Conservation (phyloP, 345 rosid genomes). For the Dovyalis caffra region DNA sequence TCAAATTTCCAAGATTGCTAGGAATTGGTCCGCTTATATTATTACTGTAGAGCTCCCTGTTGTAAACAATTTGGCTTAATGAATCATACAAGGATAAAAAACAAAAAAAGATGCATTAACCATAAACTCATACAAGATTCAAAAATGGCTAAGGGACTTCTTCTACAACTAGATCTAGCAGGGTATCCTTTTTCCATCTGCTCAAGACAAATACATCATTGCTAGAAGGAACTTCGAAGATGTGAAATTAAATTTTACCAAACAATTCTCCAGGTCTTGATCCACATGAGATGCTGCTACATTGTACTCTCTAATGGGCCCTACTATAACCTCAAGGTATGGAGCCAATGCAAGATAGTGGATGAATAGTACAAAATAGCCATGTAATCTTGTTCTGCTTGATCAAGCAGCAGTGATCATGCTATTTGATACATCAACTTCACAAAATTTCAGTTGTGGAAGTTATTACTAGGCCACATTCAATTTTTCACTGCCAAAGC, state of each 20-base stretch:
- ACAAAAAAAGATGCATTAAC: not conserved
- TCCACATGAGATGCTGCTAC: not conserved
- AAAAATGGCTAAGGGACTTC: not conserved
- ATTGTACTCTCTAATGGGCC: not conserved
- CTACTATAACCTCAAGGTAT: not conserved
- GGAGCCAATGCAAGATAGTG: not conserved
- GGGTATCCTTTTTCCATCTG: not conserved
- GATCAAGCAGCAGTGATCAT: not conserved
- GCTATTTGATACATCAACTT: not conserved
- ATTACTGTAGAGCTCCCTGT: constrained; percentile 97
- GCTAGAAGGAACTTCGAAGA: not conserved
- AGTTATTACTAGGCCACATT: not conserved
- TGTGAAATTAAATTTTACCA: not conserved
- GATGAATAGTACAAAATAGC: not conserved
- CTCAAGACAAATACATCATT: not conserved
- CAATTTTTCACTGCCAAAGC: not conserved
- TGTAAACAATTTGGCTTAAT: constrained; percentile 12
- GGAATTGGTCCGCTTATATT: constrained; percentile 89
- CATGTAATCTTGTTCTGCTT: not conserved
- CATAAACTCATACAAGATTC: not conserved
- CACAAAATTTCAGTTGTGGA: not conserved
- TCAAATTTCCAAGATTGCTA: constrained; percentile 89
- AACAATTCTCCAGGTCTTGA: not conserved
- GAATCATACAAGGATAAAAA: constrained; percentile 6
- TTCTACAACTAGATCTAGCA: not conserved